Evolutionary conservation across 345 rosid genomes (phyloP).

Genomic region (Eucalyptus paniculata): DNA sequence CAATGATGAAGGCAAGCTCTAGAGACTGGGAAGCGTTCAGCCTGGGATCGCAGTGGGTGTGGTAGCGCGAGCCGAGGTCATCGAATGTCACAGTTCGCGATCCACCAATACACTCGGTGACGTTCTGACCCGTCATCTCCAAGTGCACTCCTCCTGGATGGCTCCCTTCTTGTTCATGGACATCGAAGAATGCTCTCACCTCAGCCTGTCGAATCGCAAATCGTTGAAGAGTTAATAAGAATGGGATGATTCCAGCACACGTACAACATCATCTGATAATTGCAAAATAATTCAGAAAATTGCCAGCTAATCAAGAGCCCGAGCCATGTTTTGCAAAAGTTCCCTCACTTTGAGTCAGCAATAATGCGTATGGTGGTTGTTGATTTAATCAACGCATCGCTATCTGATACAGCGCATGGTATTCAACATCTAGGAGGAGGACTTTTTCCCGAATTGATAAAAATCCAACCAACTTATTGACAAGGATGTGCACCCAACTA

Average conservation of each 20-base stretch:
- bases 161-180: slow-evolving; percentile 7
- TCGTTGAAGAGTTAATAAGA: background rate
- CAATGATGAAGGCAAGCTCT: slow-evolving; percentile 5
- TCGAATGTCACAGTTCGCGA: slow-evolving; percentile 4
- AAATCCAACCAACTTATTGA: background rate
- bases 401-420: background rate
- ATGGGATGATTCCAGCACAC: background rate
- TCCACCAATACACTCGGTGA: slow-evolving; percentile 6
- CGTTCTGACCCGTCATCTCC: slow-evolving; percentile 9
- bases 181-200: slow-evolving; percentile 12
- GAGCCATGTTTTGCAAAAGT: background rate
- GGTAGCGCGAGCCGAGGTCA: slow-evolving; percentile 6
- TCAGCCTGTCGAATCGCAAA: background rate
- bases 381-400: background rate
- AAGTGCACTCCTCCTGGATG: slow-evolving; percentile 6
- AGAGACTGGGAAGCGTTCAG: slow-evolving; percentile 8
- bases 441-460: background rate
- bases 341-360: background rate
- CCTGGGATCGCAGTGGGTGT: slow-evolving; percentile 5
- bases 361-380: background rate
- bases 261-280: background rate
- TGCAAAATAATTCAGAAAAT: background rate
- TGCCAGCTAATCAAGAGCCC: background rate
- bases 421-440: background rate
- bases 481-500: background rate